Percentiles rank a stretch among this genome's conserved stretches.
Evolutionary conservation across 371 early-diverging fungal species (phyloP).

Genomic region (Rhizopus stolonifer): DNA sequence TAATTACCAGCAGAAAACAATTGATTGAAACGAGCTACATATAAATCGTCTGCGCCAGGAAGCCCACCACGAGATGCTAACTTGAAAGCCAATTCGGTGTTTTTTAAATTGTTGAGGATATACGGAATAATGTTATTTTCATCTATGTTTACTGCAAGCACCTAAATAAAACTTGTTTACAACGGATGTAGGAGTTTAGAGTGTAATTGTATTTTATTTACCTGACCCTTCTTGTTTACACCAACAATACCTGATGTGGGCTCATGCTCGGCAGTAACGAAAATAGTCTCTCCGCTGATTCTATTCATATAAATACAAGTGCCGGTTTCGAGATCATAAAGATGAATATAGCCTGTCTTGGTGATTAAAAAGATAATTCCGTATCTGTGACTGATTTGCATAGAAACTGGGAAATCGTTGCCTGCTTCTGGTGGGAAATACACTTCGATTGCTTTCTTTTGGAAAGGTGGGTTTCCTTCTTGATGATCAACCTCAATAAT

Average conservation of each 20-base stretch:
- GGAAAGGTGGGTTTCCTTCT: slow-evolving; percentile 87
- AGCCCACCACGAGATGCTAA: slow-evolving; percentile 89
- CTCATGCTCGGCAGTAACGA: slow-evolving; percentile 93
- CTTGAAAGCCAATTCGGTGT: slow-evolving; percentile 87
- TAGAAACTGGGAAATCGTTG: slow-evolving; percentile 94
- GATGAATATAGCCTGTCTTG: slow-evolving; percentile 96
- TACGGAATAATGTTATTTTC: slow-evolving; percentile 89
- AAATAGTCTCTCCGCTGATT: slow-evolving; percentile 95
- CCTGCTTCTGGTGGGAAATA: slow-evolving; percentile 95
- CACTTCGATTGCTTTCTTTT: slow-evolving; percentile 91
- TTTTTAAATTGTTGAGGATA: slow-evolving; percentile 78
- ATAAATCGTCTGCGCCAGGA: slow-evolving; percentile 95
- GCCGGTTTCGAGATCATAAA: slow-evolving; percentile 94
- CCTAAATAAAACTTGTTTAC: slow-evolving; percentile 42
- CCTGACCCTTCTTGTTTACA: slow-evolving; percentile 96
- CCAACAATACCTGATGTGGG: slow-evolving; percentile 87
- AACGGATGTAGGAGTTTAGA: not conserved
- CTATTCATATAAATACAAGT: slow-evolving; percentile 95
- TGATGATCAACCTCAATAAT: slow-evolving; percentile 96
- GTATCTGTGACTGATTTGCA: slow-evolving; percentile 93
- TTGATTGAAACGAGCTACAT: slow-evolving; percentile 85
- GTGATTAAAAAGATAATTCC: slow-evolving; percentile 93
- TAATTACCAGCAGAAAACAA: slow-evolving; percentile 78
- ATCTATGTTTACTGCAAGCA: slow-evolving; percentile 89
- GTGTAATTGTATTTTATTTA: slow-evolving; percentile 18